phyloP scores from a whole-genome alignment of 2,329 filamentous ascomycete species.

The Alternaria triticina region DNA sequence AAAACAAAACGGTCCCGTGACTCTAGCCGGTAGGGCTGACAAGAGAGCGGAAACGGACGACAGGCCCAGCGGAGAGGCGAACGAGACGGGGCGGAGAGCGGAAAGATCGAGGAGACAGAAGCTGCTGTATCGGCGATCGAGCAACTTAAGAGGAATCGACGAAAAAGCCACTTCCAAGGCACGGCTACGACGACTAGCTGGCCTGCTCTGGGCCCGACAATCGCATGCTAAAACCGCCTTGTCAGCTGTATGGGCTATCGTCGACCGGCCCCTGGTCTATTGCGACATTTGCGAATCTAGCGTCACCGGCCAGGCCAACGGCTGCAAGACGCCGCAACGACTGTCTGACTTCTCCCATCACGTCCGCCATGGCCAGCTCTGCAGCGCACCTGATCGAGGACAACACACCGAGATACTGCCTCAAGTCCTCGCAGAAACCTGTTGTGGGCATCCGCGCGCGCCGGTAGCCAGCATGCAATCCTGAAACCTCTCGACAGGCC shows the following conservation, averaged over 20 bases:
- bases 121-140: slow-evolving; percentile 11
- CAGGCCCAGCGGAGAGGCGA: slow-evolving; percentile 5
- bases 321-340: slow-evolving; percentile 3
- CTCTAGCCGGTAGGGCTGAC: slow-evolving; percentile 11
- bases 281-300: slow-evolving; percentile 13
- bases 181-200: slow-evolving; percentile 5
- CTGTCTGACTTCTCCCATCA: background rate
- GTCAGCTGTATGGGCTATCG: slow-evolving; percentile 8
- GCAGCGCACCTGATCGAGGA: background rate
- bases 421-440: background rate
- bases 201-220: slow-evolving; percentile 7
- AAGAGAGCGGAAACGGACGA: slow-evolving; percentile 1
- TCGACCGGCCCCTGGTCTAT: slow-evolving; percentile 10
- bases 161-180: slow-evolving; percentile 9
- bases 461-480: background rate
- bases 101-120: background rate
- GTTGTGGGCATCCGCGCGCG: background rate
- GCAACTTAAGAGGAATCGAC: slow-evolving; percentile 13
- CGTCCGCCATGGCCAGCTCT: background rate
- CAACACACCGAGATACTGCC: background rate
- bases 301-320: slow-evolving; percentile 7
- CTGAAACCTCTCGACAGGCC: background rate
- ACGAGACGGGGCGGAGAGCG: slow-evolving; percentile 3
- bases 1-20: slow-evolving; percentile 6
- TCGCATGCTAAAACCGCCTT: slow-evolving; percentile 11